Percentiles rank a stretch among this genome's conserved stretches.
Evolutionary conservation across 2,329 filamentous ascomycete species (phyloP).

Genomic region (Scedosporium boydii): DNA sequence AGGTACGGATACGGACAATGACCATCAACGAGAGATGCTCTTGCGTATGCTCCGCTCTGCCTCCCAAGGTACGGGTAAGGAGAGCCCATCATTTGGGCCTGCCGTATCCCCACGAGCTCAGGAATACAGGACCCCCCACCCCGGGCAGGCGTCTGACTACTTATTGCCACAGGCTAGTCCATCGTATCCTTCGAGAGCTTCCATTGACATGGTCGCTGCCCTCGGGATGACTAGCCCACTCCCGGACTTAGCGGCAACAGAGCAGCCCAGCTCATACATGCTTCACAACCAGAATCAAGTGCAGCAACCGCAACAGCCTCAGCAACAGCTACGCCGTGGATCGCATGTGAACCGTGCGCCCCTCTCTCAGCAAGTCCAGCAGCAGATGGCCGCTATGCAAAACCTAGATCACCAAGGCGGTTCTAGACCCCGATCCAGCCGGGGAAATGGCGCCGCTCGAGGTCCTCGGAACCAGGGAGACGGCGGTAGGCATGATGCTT

Average conservation of each 20-base stretch:
- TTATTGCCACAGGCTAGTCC: neutral
- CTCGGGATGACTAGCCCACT: neutral
- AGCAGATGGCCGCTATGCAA: slow-evolving; percentile 5
- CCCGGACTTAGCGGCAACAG: neutral
- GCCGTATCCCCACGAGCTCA: neutral
- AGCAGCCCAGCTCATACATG: neutral
- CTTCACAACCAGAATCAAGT: slow-evolving; percentile 1
- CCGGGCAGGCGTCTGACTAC: neutral
- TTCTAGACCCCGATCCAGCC: slow-evolving; percentile 1
- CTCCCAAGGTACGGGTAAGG: neutral
- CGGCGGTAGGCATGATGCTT: neutral
- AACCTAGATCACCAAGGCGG: neutral
- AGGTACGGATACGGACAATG: neutral
- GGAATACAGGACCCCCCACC: neutral
- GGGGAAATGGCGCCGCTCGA: neutral
- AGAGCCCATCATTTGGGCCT: neutral
- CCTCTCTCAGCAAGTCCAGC: slow-evolving; percentile 1
- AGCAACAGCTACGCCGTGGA: neutral
- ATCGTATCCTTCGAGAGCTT: neutral
- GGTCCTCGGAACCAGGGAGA: neutral
- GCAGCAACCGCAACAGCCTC: slow-evolving; percentile 4
- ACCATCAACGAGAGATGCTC: slow-evolving; percentile 3
- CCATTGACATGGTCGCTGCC: neutral
- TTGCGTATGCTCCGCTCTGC: slow-evolving; percentile 6
- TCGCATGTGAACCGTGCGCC: neutral